These are phyloP conservation scores for Dacryopinax spathularia DNA, from an alignment of 768 basidiomycete genomes.

Conservation along the genomic window DNA sequence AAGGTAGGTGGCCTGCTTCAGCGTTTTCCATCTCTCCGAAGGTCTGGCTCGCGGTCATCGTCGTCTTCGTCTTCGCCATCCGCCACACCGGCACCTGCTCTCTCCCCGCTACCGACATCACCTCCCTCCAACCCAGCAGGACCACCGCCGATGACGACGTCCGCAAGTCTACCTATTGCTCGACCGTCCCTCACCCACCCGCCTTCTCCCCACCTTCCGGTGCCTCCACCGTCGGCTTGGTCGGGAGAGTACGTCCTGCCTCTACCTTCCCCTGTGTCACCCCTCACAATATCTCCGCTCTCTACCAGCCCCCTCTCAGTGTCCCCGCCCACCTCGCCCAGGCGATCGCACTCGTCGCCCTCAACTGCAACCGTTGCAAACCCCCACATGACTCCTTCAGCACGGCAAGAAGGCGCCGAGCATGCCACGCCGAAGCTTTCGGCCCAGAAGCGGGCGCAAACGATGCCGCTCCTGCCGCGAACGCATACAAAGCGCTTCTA, in stretches of 20 bases:
- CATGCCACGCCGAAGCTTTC: neutral
- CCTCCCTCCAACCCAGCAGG: neutral
- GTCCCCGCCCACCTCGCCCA: neutral
- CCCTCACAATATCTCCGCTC: neutral
- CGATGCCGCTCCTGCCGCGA: slow-evolving; percentile 1
- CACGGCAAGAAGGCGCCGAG: neutral
- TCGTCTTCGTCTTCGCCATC: neutral
- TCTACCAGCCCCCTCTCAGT: neutral
- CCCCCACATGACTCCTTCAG: neutral
- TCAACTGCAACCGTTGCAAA: neutral
- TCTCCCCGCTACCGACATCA: neutral
- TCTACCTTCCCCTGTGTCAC: neutral
- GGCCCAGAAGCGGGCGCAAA: neutral
- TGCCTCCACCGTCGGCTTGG: slow-evolving; percentile 2
- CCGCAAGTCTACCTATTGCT: neutral
- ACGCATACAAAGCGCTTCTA: slow-evolving; percentile 35
- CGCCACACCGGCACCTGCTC: neutral
- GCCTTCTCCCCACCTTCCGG: neutral
- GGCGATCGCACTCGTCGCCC: neutral
- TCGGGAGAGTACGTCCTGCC: neutral
- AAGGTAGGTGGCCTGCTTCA: neutral
- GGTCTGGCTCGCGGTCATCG: neutral
- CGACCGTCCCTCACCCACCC: neutral
- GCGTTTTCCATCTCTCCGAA: neutral
- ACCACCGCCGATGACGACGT: neutral